Base-by-base conservation (phyloP, 148 eudicot genomes). In the Polygonum aviculare region DNA sequence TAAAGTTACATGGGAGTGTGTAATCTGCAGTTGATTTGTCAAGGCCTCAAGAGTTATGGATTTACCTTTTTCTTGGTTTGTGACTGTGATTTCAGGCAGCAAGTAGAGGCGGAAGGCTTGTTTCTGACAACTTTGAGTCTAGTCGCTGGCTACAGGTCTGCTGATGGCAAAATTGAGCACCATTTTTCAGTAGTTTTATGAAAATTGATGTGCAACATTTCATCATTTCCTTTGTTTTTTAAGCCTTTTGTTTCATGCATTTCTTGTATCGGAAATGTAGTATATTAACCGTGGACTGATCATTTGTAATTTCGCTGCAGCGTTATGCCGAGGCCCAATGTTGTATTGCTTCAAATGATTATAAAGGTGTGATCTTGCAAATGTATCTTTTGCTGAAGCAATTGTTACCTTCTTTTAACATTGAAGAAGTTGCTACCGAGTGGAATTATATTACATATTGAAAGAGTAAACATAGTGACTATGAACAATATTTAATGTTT, bases 311-410 rank as follows among this genome's bases (percentile, higher is more conserved):
- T 81, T 74, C 75, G 82, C 26, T 86, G 89, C 98, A 95, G 99
- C 93, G 97, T 67, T 95, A 93, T 83, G 94, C 81, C 67, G 99
- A 95, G 85, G 98, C 94, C 79, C 98, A 93, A 80, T 95, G 99
- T 79, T 91, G 90, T 75, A 82, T 93, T 83, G 89, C 94, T 22
- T 89, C 97, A 79, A 88, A 89, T 81, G 94, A 95, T 79, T 90
- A 95, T 82, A 93, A 89, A 95, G 99, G 99, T 95, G 80, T 49
- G 44, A 35, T 75, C 55, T 11, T 21, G 12, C 11, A 6, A 74
- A 1, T 54, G 55, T 26, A 49, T 31, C 14, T 60, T 60, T 60
- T 60, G 38, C 69, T 60, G 69, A 60, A 60, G 36, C 69, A 11
- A 31, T 60, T 60, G 36, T 26, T 60, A 22, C 69, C 38, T 60